A percentile compares a stretch with the other conserved stretches of the same genome.
Conservation (phyloP, 2,329 filamentous ascomycete species). For the Ceratocystis harringtonii region DNA sequence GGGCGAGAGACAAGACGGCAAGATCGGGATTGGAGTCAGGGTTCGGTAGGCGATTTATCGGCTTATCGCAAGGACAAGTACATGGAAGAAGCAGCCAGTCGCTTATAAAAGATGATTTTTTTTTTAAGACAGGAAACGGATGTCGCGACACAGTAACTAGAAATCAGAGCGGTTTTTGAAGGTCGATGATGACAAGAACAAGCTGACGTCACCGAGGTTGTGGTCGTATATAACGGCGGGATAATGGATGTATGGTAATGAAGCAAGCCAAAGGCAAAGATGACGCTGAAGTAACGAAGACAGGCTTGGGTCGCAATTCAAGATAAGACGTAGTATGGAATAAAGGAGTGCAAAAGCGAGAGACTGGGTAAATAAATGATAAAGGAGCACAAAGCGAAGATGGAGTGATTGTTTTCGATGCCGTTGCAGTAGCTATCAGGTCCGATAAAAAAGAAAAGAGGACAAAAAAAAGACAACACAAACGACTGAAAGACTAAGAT, state of each 20-base stretch:
- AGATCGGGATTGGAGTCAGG: not conserved
- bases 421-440: not conserved
- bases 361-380: not conserved
- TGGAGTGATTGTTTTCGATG: not conserved
- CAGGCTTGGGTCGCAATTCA: not conserved
- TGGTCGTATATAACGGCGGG: not conserved
- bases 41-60: not conserved
- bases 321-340: not conserved
- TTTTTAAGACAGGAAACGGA: not conserved
- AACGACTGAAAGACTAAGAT: not conserved
- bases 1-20: not conserved
- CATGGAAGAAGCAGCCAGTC: not conserved
- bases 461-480: not conserved
- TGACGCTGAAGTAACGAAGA: not conserved
- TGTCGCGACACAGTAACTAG: not conserved
- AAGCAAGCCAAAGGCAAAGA: not conserved
- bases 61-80: not conserved
- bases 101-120: not conserved
- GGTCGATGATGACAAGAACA: not conserved
- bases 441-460: not conserved
- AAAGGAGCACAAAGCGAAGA: not conserved
- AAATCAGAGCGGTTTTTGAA: not conserved
- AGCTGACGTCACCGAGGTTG: not conserved
- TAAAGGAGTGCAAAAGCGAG: not conserved
- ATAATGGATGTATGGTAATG: not conserved